Conservation (phyloP, 2,329 filamentous ascomycete genomes). For the Colletotrichum gloeosporioides region DNA sequence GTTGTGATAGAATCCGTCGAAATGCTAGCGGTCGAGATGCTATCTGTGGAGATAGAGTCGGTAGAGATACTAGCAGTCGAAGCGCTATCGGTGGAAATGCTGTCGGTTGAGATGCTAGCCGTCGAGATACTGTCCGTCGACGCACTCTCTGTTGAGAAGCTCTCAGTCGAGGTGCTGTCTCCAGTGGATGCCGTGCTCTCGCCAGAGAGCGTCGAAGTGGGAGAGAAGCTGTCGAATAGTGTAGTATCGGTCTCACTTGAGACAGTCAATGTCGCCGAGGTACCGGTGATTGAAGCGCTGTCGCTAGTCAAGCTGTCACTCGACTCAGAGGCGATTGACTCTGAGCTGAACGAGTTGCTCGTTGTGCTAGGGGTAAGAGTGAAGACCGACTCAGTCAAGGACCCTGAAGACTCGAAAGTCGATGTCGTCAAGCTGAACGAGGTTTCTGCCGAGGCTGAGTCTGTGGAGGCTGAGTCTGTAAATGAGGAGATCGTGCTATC, state of each 20-base stretch:
- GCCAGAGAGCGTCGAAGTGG: background rate
- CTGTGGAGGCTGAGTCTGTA: background rate
- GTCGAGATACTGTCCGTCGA: background rate
- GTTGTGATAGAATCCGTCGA: background rate
- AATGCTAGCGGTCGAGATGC: background rate
- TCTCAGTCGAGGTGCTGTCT: background rate
- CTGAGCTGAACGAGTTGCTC: background rate
- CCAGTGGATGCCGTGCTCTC: background rate
- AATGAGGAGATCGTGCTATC: background rate
- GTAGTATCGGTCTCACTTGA: background rate
- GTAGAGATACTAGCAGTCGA: background rate
- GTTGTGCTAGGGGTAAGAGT: background rate
- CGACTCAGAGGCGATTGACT: background rate
- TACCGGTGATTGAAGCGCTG: background rate
- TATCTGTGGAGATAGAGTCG: background rate
- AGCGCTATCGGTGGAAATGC: background rate
- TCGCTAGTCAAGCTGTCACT: background rate
- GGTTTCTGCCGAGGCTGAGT: background rate
- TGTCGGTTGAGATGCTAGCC: accelerated
- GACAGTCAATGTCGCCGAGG: background rate
- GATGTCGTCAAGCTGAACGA: background rate
- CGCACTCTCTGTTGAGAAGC: background rate
- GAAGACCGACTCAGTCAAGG: background rate
- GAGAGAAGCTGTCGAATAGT: background rate
- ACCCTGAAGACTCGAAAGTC: background rate